Evolutionary conservation across 768 basidiomycete genomes (phyloP).

Genomic region (Lactarius sanguifluus): DNA sequence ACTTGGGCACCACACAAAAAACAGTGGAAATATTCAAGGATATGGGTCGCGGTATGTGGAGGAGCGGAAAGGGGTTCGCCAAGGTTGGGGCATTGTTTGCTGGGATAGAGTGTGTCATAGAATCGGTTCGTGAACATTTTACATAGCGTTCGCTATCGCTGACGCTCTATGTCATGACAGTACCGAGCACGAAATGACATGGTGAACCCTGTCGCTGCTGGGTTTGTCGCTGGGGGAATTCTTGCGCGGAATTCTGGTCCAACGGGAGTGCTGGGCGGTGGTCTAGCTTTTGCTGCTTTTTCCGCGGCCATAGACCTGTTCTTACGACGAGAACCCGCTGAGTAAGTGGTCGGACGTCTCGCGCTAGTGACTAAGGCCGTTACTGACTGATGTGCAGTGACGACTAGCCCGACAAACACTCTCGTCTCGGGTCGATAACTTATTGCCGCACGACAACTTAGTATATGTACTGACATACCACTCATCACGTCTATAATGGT

Average conservation of each 20-base stretch:
- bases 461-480: slow-evolving; percentile 18
- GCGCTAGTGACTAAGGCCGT: background rate
- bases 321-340: slow-evolving; percentile 74
- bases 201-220: slow-evolving; percentile 83
- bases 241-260: slow-evolving; percentile 88
- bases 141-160: background rate
- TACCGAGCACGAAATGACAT: slow-evolving; percentile 97
- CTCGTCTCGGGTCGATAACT: background rate
- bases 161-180: slow-evolving; percentile 40
- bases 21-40: slow-evolving; percentile 85
- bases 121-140: slow-evolving; percentile 63
- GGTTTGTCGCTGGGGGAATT: slow-evolving; percentile 85
- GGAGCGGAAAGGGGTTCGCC: slow-evolving; percentile 86
- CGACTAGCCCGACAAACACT: slow-evolving; percentile 9
- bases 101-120: slow-evolving; percentile 94
- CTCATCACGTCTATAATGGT: slow-evolving; percentile 6
- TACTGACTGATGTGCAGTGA: slow-evolving; percentile 21
- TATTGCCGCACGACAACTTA: slow-evolving; percentile 14
- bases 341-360: slow-evolving; percentile 46
- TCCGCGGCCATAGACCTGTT: slow-evolving; percentile 89
- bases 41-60: slow-evolving; percentile 93
- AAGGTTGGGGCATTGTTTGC: slow-evolving; percentile 93
- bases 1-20: slow-evolving; percentile 68
- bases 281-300: slow-evolving; percentile 89
- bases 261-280: slow-evolving; percentile 83